Evolutionary conservation across 257 asterid species (phyloP).

Genomic region (Penstemon eatonii): DNA sequence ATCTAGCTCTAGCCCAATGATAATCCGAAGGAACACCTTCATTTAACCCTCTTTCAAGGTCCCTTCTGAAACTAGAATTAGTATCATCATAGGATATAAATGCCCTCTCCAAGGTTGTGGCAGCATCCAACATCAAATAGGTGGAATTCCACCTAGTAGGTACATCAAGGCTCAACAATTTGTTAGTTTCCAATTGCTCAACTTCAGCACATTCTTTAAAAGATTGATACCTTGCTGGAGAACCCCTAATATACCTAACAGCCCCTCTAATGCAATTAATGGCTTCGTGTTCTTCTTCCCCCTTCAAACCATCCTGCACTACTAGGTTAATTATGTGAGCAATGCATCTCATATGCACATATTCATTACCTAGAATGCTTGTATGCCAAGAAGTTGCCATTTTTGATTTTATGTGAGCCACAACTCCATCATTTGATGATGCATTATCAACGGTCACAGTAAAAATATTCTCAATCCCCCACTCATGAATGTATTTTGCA

Average conservation of each 20-base stretch:
- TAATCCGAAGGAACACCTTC: background rate
- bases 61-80: background rate
- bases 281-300: background rate
- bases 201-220: background rate
- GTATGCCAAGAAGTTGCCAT: background rate
- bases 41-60: background rate
- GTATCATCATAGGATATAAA: background rate
- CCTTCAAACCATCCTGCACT: constrained; percentile 14
- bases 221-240: constrained; percentile 1
- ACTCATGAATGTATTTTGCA: background rate
- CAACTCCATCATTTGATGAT: background rate
- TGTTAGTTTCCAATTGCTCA: background rate
- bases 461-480: constrained; percentile 13
- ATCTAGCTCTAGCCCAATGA: no score
- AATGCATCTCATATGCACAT: constrained; percentile 16
- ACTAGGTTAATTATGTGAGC: constrained; percentile 14
- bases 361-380: background rate
- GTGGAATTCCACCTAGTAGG: constrained; percentile 22
- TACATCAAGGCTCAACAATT: background rate
- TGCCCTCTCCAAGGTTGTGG: background rate
- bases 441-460: constrained; percentile 13
- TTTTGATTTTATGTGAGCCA: background rate
- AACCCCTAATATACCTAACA: background rate
- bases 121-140: constrained; percentile 19
- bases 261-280: background rate